Evolutionary conservation across 345 rosid genomes (phyloP), one percentile per base, ranked within the genome.

Genomic region (Hibiscus syriacus): DNA sequence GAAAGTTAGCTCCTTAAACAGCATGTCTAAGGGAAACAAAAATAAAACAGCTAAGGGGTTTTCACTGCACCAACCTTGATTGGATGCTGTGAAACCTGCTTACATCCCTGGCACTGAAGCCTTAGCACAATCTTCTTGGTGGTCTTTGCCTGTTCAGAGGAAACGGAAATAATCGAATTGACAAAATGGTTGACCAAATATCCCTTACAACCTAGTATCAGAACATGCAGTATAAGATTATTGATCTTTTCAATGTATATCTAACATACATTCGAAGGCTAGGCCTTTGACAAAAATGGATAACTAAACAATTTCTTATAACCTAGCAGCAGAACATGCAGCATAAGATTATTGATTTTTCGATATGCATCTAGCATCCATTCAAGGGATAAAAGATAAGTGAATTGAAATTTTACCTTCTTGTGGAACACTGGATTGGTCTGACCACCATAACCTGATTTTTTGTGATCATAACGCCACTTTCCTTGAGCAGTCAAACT

Each of bases 391-490:
- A 57, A 30, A 30, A 27, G 5, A 48, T 16, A 39, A 39, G 34
- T 23, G 29, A 34, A 14, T 34, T 20, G 10, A 23, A 32, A 22
- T 30, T n/a, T 60, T 76, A 86, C 96, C 90, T 90, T 90, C 84
- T 90, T 90, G 90, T 87, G 96, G 75, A 87, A 90, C 29, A 90
- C 96, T 4, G 93, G 93, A 75, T 90, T 90, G 68, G 93, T 90
- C 80, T 90, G 97, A 46, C 97, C 97, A 50, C 97, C 97, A 72
- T 87, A 90, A 16, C 97, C 97, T 6, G 97, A 90, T 62, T 90
- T 92, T 5, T 90, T 87, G 12, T 93, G 88, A 57, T 87, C 96
- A 52, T 90, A 90, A 76, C 96, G 96, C 4, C 97, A 81, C 73
- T 90, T 90, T 22, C 97, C 96, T 38, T 90, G 97, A 2, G 82